Base-by-base conservation (phyloP, 805 yeast species). In the Saturnispora hagleri region DNA sequence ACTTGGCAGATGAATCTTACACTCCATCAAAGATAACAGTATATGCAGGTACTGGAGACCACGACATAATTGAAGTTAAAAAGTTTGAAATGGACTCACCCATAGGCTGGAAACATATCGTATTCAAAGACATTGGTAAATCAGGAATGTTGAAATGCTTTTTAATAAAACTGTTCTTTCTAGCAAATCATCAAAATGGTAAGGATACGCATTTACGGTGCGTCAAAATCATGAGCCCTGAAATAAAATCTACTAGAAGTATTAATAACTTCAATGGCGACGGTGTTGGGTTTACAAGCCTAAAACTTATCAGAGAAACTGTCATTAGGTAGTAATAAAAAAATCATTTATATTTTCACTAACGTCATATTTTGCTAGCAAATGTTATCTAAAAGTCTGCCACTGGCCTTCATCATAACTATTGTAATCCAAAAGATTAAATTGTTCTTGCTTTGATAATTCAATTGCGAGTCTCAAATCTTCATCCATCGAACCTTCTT, bases 201-300 rank as follows among this genome's bases (percentile, higher is more conserved):
- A 93, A 91, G 62, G 99, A 93, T 65, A 84, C 96, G 0, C 98
- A 89, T 64, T 71, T 93, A 10, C 69, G 99, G 27, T 84, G 89
- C 0, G 73, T 90, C 17, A 79, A 80, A 72, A 65, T 87, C 60
- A 71, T 81, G 65, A 69, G 79, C 8, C 75, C 75, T 5, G 58
- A 62, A 17, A 58, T 61, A 10, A 64, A 53, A 41, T 57, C 61
- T 5, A 54, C 63, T 53, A 52, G 57, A 35, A 51, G 60, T 26
- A 60, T 58, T 31, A 54, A 55, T 18, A 62, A 59, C 41, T 54
- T 56, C 31, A 51, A 54, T 43, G 48, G 55, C 20, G 67, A 65
- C 1, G 42, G 50, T 18, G 62, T 68, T 20, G 67, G 67, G 1
- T 68, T 69, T 55, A 69, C 69, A 2, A 66, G 69, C 51, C 47